phyloP scores from a whole-genome alignment of 2,329 filamentous ascomycete genomes.

The Cladophialophora chaetospira region DNA sequence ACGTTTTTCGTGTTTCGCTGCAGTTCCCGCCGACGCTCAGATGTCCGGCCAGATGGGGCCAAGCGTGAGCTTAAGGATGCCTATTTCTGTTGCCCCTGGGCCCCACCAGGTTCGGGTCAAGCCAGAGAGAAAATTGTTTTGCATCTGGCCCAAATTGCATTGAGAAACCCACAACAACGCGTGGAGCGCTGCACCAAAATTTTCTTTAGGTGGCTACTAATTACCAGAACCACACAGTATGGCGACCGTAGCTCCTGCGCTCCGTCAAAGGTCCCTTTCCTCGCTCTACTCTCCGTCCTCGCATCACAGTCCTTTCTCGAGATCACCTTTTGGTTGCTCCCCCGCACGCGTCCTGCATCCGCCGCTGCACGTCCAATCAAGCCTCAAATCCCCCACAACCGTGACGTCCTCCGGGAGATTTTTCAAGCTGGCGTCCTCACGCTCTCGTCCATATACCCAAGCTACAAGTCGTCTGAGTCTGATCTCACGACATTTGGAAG shows the following conservation, averaged over 20 bases:
- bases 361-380: slow-evolving; percentile 11
- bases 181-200: neutral
- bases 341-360: slow-evolving; percentile 25
- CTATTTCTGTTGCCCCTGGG: slow-evolving; percentile 4
- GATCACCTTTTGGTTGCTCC: slow-evolving; percentile 12
- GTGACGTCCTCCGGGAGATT: slow-evolving; percentile 23
- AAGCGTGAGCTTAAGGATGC: neutral
- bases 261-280: slow-evolving; percentile 1
- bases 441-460: slow-evolving; percentile 43
- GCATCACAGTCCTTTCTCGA: slow-evolving; percentile 15
- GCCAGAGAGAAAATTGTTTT: neutral
- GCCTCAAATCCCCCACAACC: slow-evolving; percentile 4
- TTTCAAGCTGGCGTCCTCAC: slow-evolving; percentile 52
- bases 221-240: neutral
- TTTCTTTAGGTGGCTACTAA: neutral
- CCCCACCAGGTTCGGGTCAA: neutral
- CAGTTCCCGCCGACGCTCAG: slow-evolving; percentile 3
- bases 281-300: slow-evolving; percentile 23
- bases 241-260: slow-evolving; percentile 8
- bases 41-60: slow-evolving; percentile 1
- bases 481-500: slow-evolving; percentile 62
- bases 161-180: slow-evolving; percentile 1
- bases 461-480: slow-evolving; percentile 56
- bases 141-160: neutral
- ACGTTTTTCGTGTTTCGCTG: neutral